phyloP scores from a whole-genome alignment of 805 yeast species.

The Cyberlindnera mycetangii region DNA sequence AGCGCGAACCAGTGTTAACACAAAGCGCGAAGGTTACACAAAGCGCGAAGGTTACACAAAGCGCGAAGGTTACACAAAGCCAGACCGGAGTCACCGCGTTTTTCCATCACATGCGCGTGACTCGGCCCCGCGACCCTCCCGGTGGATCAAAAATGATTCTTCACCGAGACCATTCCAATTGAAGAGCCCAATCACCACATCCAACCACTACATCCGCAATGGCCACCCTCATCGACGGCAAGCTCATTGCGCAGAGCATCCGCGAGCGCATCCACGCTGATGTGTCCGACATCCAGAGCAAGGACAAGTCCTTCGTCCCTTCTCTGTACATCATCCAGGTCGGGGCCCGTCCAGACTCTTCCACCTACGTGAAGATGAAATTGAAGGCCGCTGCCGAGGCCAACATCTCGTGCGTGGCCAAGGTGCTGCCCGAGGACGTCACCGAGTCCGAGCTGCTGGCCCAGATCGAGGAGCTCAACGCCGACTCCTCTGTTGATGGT shows the following conservation, averaged over 20 bases:
- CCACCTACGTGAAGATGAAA: slow-evolving; percentile 78
- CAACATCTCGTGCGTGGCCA: slow-evolving; percentile 56
- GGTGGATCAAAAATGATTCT: not conserved
- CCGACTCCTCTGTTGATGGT: slow-evolving; percentile 62
- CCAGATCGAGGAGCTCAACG: slow-evolving; percentile 54
- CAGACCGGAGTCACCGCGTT: too few species aligned
- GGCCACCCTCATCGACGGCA: slow-evolving; percentile 55
- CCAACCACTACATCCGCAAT: slow-evolving; percentile 3
- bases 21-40: too few species aligned
- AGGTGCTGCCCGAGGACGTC: slow-evolving; percentile 54
- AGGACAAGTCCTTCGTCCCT: slow-evolving; percentile 52
- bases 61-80: too few species aligned
- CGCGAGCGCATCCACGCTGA: slow-evolving; percentile 51
- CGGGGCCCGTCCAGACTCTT: slow-evolving; percentile 73
- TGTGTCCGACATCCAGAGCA: slow-evolving; percentile 41
- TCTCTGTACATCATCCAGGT: slow-evolving; percentile 70
- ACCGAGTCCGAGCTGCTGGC: slow-evolving; percentile 54
- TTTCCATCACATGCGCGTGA: not conserved
- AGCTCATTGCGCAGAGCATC: slow-evolving; percentile 49
- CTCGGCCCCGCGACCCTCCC: not conserved
- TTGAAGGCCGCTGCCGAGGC: slow-evolving; percentile 73
- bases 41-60: too few species aligned
- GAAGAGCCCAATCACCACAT: not conserved
- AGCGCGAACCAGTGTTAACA: too few species aligned
- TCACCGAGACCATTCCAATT: not conserved